Percentiles rank a stretch among this genome's conserved stretches.
Evolutionary conservation across 495 filamentous ascomycete genomes (phyloP).

Genomic region (Aspergillus ostianus): DNA sequence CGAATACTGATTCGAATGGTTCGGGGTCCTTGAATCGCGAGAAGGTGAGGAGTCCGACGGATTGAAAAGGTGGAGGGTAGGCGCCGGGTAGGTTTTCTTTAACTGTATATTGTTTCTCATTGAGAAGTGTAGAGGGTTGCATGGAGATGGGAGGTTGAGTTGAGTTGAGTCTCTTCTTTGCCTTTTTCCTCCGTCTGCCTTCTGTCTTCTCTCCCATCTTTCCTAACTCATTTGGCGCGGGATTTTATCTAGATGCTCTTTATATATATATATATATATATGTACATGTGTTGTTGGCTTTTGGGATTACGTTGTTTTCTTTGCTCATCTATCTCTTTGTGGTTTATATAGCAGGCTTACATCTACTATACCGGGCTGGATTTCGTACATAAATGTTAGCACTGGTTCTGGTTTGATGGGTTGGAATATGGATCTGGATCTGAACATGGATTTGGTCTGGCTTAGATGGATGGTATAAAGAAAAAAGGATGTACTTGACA

Average conservation of each 20-base stretch:
- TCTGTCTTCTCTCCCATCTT: no score
- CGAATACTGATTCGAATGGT: background rate
- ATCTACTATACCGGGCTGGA: background rate
- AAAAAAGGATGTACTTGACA: background rate
- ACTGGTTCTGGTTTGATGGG: background rate
- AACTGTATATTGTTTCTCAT: background rate
- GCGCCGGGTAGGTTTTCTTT: background rate
- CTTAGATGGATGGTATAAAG: background rate
- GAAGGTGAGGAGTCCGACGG: background rate
- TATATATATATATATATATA: background rate
- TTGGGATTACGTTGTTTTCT: constrained; percentile 5
- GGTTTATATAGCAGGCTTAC: background rate
- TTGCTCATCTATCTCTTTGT: background rate
- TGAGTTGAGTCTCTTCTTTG: no score
- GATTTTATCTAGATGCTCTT: background rate
- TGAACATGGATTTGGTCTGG: no score
- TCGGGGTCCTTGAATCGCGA: constrained; percentile 1
- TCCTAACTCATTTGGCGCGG: no score
- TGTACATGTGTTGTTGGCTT: background rate
- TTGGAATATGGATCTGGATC: no score
- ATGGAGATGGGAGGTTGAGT: no score
- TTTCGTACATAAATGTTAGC: background rate
- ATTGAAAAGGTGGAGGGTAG: no score
- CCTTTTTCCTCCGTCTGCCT: no score
- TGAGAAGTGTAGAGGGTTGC: no score